Base-by-base conservation (phyloP, 495 filamentous ascomycete genomes). In the Xylaria curta region DNA sequence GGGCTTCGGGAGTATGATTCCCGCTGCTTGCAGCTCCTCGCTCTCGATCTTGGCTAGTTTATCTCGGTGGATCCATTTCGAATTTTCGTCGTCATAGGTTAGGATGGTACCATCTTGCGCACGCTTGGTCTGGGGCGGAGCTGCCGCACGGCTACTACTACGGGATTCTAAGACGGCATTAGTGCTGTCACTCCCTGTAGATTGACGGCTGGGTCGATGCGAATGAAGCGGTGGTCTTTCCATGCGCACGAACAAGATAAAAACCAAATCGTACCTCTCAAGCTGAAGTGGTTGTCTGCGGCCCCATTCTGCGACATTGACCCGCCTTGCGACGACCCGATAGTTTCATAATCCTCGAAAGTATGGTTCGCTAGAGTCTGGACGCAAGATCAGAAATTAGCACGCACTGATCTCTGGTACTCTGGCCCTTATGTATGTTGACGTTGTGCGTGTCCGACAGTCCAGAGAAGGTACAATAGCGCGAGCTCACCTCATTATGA, bases 41-140 rank as follows among this genome's bases (percentile, higher is more conserved):
- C 87, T 97, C 84, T 99, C 96, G 75, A 99, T 99, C 78, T 89
- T 87, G 42, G 94, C 95, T 59, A 99, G 82, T 81, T 98, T 99
- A 81, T 99, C 96, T 28, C 96, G 87, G 79, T 99, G 95, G 70
- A 99, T 98, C 96, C 96, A 98, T 79, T 91, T 89, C 60, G 91
- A 91, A 73, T 86, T 85, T 49, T 92, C 90, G 38, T 85, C 82
- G 56, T 89, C 72, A 12, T 72, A 68, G 17, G 60, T 71, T 46
- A 71, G 1, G 44, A 71, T 47, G 26, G 46, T 60, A 21, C 49
- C 62, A 33, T 71, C 62, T 46, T 46, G 44, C 19, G 26, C 62
- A 47, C 51, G 62, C 42, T 66, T 71, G 4, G 62, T 66, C n/a
- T 66, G 61, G 21, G 62, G 51, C 13, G 36, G 46, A 26, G 26